Conservation (phyloP, 345 rosid genomes). For the Syzygium aqueum region DNA sequence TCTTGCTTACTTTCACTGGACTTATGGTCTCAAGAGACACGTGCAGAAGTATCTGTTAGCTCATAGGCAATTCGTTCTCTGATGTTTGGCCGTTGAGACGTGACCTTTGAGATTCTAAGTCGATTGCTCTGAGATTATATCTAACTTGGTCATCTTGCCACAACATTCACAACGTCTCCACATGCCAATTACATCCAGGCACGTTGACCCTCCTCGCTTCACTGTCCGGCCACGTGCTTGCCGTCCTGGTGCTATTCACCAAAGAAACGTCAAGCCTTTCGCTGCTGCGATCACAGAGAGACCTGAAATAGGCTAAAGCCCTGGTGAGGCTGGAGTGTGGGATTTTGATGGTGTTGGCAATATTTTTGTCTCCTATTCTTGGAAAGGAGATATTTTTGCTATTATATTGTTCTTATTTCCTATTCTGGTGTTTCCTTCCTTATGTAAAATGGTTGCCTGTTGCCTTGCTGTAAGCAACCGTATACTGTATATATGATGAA, state of each 20-base stretch:
- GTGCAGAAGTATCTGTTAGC: neutral
- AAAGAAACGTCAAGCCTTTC: neutral
- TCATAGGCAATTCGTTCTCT: neutral
- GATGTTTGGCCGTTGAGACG: neutral
- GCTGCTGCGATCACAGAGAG: accelerated
- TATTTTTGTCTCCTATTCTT: too few species aligned
- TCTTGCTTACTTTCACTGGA: neutral
- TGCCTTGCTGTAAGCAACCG: too few species aligned
- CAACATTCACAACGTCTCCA: neutral
- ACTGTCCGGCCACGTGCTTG: too few species aligned
- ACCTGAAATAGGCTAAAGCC: neutral
- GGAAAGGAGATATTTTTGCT: too few species aligned
- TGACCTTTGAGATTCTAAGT: neutral
- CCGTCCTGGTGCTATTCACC: neutral
- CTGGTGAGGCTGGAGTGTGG: neutral
- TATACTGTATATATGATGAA: too few species aligned
- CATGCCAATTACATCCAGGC: constrained; percentile 23
- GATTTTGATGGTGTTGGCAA: neutral
- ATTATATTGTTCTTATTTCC: too few species aligned
- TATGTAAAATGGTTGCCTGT: too few species aligned
- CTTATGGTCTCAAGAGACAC: neutral
- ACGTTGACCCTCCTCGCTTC: constrained; percentile 50
- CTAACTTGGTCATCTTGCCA: accelerated
- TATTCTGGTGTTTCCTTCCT: too few species aligned
- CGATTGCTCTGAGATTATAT: neutral